Evolutionary conservation across 1,284 basidiomycete species (phyloP).

Genomic region (Ustilago trichophora): DNA sequence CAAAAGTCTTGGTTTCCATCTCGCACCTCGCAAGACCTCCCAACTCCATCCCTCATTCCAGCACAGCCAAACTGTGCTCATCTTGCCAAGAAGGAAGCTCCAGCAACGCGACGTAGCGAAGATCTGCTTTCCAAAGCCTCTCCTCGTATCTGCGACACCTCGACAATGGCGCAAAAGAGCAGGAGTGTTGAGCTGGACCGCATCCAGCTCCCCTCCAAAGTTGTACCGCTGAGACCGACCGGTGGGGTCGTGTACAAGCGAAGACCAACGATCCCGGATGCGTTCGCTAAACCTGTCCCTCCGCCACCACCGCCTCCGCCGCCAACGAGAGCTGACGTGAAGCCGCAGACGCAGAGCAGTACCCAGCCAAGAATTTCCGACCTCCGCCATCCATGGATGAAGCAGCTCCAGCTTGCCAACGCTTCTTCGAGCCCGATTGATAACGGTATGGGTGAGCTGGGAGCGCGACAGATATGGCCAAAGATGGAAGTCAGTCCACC

Average conservation of each 20-base stretch:
- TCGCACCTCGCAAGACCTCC: slow-evolving; percentile 7
- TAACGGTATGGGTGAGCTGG: too few species aligned
- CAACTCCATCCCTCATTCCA: slow-evolving; percentile 2
- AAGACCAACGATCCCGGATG: slow-evolving; percentile 28
- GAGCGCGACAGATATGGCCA: slow-evolving; percentile 19
- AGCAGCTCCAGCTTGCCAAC: slow-evolving; percentile 25
- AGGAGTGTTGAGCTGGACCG: slow-evolving; percentile 36
- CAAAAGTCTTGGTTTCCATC: slow-evolving; percentile 27
- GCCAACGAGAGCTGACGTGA: too few species aligned
- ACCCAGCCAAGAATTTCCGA: slow-evolving; percentile 31
- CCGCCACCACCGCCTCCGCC: too few species aligned
- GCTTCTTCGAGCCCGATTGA: not conserved
- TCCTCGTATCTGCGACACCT: slow-evolving; percentile 6
- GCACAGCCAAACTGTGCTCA: not conserved
- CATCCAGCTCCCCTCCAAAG: slow-evolving; percentile 18
- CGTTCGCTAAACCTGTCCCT: too few species aligned
- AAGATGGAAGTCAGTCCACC: slow-evolving; percentile 4
- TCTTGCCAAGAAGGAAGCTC: not conserved
- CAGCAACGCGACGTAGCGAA: slow-evolving; percentile 22
- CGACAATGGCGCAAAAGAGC: slow-evolving; percentile 14
- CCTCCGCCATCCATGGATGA: slow-evolving; percentile 42
- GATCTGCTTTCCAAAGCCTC: slow-evolving; percentile 26
- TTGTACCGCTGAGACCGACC: slow-evolving; percentile 17
- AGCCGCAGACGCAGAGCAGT: too few species aligned
- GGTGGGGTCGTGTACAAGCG: slow-evolving; percentile 6